Evolutionary conservation across 75 land plant genomes (phyloP).

Genomic region (Picea glauca): DNA sequence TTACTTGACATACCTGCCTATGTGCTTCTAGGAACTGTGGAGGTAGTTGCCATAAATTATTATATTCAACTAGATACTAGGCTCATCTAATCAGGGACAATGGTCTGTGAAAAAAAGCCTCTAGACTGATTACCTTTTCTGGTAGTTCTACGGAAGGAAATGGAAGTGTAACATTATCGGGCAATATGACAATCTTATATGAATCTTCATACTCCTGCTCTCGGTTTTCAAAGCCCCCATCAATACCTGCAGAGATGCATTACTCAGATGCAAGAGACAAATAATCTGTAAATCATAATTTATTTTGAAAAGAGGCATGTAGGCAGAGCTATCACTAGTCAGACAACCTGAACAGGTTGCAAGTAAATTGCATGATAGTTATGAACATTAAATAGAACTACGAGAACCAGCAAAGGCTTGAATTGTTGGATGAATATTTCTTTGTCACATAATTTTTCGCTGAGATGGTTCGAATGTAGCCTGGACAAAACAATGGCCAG

Average conservation of each 20-base stretch:
- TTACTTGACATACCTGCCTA: too few relatives aligned
- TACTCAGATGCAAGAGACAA: neutral
- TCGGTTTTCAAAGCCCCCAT: slow-evolving; percentile 92
- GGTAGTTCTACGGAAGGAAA: slow-evolving; percentile 96
- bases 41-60: neutral
- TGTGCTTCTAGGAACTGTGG: too few relatives aligned
- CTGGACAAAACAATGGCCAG: neutral
- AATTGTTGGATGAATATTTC: neutral
- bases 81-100: too few relatives aligned
- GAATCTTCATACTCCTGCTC: slow-evolving; percentile 88
- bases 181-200: slow-evolving; percentile 76
- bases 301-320: neutral
- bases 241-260: slow-evolving; percentile 57
- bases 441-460: neutral
- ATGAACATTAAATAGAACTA: neutral
- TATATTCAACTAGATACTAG: too few relatives aligned
- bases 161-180: slow-evolving; percentile 70
- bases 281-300: neutral
- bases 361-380: neutral
- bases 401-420: neutral
- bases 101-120: too few relatives aligned
- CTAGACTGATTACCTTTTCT: slow-evolving; percentile 68
- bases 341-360: neutral
- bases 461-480: neutral
- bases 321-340: neutral